Evolutionary conservation across 805 yeast genomes (phyloP), one percentile per base, ranked within the genome.

Genomic region (Lipomyces yamanashiensis): DNA sequence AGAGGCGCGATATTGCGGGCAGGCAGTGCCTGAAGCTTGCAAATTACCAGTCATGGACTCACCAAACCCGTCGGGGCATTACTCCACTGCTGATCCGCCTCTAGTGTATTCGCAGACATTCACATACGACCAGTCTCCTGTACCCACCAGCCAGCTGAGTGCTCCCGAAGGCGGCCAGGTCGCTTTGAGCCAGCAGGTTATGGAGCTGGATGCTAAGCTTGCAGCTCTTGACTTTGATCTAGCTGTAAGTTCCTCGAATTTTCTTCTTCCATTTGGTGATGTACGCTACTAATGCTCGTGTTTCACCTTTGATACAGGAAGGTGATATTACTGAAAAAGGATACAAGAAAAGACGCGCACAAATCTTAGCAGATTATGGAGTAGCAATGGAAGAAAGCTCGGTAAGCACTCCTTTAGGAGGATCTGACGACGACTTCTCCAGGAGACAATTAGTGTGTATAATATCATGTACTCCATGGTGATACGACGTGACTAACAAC

Each of bases 241-340:
- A 33, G 48, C 41, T 13, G 67, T 63, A 56, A 7, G 59, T 33
- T 7, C 49, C 13, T 17, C 19, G 33, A 21, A 10, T 21, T 34
- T 10, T 19, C 13, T 2, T 12, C 7, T 53, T 21, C 36, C 7
- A 10, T 41, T 50, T 17, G 13, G 21, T n/a, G 10, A 39, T 37
- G 37, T 3, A n/a, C 34, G 17, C 19, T 21, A 17, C 49, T 44
- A 28, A 34, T 34, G n/a, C 19, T 39, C 36, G 21, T 17, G 44
- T 13, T 33, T 43, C n/a, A 36, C 45, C 13, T 23, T 19, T 17
- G 23, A 10, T 9, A 7, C 40, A 78, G 67, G 92, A 88, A 41
- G 93, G 91, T 1, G 87, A 86, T 62, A 77, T 89, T 61, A 88
- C 95, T 0, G 87, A 82, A 53, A 89, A 88, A 72, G 93, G 95